These are phyloP conservation scores for Trichoderma pleuroti DNA, from an alignment of 2,329 filamentous ascomycete genomes.

Conservation along the genomic window DNA sequence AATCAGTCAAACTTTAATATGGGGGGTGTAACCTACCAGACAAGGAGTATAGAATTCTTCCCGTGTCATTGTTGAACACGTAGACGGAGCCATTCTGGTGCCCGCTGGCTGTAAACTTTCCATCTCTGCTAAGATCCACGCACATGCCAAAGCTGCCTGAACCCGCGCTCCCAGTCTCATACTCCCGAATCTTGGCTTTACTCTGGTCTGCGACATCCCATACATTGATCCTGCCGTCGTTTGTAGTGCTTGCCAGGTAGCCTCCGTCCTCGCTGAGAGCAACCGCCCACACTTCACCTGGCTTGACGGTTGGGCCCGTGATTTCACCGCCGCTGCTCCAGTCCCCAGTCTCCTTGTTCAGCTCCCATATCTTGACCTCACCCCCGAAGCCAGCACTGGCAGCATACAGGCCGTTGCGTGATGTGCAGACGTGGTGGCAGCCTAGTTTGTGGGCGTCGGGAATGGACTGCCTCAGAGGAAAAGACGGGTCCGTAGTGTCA, in stretches of 20 bases:
- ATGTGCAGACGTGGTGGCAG: conserved; percentile 81
- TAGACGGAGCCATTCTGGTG: conserved; percentile 91
- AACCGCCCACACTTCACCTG: conserved; percentile 81
- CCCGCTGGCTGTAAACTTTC: conserved; percentile 81
- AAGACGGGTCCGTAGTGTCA: conserved; percentile 66
- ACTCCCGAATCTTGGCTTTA: conserved; percentile 68
- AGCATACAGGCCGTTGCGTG: conserved; percentile 64
- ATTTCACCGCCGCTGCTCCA: conserved; percentile 47
- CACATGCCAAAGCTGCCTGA: conserved; percentile 89
- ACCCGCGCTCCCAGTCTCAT: conserved; percentile 67
- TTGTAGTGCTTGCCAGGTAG: conserved; percentile 81
- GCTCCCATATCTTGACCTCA: conserved; percentile 78
- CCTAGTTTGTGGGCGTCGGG: conserved; percentile 79
- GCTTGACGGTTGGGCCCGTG: conserved; percentile 45
- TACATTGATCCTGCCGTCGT: conserved; percentile 83
- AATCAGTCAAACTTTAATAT: not conserved
- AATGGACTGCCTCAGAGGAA: conserved; percentile 76
- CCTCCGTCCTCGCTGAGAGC: conserved; percentile 79
- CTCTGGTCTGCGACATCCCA: conserved; percentile 66
- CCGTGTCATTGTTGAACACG: conserved; percentile 90
- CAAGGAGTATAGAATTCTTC: conserved; percentile 79
- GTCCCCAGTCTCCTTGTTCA: conserved; percentile 53
- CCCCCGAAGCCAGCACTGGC: conserved; percentile 88
- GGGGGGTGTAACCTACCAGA: conserved; percentile 54
- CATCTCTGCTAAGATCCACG: conserved; percentile 76